A percentile compares a stretch with the other conserved stretches of the same genome.
phyloP scores from a whole-genome alignment of 768 basidiomycete genomes.

The Scleroderma bovista region DNA sequence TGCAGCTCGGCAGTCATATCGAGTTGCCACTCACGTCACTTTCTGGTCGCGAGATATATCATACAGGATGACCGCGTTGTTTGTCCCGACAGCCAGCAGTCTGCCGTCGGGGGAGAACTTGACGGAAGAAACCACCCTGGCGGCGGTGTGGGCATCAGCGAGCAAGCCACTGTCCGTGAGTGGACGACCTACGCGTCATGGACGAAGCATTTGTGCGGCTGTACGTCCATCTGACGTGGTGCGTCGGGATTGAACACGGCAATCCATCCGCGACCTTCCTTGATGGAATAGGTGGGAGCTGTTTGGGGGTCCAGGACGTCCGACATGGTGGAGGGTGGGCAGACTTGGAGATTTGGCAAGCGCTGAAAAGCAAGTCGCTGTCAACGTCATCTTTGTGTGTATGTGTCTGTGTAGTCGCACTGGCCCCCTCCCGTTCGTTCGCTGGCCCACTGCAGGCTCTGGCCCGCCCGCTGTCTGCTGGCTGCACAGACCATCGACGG shows the following conservation, averaged over 20 bases:
- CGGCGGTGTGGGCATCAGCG: constrained; percentile 1
- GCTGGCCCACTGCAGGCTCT: too few relatives aligned
- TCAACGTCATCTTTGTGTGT: too few relatives aligned
- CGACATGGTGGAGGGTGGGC: constrained; percentile 13
- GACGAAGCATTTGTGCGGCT: constrained; percentile 63
- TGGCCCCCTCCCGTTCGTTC: too few relatives aligned
- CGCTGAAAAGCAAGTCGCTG: too few relatives aligned
- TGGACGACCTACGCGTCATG: constrained; percentile 66
- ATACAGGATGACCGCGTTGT: constrained; percentile 28
- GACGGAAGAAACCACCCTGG: constrained; percentile 27
- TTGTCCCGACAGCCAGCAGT: constrained; percentile 28
- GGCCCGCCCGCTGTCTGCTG: too few relatives aligned
- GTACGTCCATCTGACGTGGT: constrained; percentile 44
- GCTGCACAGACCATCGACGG: too few relatives aligned
- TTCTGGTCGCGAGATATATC: constrained; percentile 21
- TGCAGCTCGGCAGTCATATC: neutral
- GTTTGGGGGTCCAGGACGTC: constrained; percentile 22
- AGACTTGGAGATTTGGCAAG: neutral
- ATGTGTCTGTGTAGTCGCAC: too few relatives aligned
- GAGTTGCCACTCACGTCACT: constrained; percentile 16
- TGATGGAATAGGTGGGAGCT: constrained; percentile 25
- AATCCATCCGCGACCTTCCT: constrained; percentile 50
- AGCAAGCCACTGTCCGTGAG: constrained; percentile 6
- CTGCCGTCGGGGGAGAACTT: constrained; percentile 28
- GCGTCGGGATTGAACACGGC: constrained; percentile 48